Base-by-base conservation (phyloP, 2,329 filamentous ascomycete genomes). In the Claviceps quebecensis region DNA sequence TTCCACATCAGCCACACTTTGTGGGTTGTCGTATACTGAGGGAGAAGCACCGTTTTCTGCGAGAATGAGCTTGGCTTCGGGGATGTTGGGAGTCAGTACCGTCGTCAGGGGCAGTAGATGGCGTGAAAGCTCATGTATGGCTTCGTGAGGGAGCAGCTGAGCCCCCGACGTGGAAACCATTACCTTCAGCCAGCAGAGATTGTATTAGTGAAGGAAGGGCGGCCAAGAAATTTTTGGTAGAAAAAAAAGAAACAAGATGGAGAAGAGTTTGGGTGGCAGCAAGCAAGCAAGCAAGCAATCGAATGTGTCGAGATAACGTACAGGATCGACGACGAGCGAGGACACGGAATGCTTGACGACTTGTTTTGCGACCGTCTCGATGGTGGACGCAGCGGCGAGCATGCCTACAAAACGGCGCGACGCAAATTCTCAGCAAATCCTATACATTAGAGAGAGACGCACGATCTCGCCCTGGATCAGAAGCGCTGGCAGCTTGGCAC, bases 81-180 rank as follows among this genome's bases (percentile, higher is more conserved):
- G 85, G 5, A 90, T 73, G 63, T 91, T 91, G 36, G 86, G 86
- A 0, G 86, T 90, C 17, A 89, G 68, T 13, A 90, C 68, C 1
- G 79, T 87, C 1, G 85, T 79, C 37, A 74, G 64, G 0, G 83
- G 81, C 8, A 91, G 72, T 4, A 93, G 68, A 13, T 76, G 68
- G 14, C 71, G 65, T 48, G 78, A 72, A 48, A 91, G 68, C 7
- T 75, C 74, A 11, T 71, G 64, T 36, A 88, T 72, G n/a, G 86
- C 84, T 8, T 77, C 71, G 39, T 75, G 65, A 0, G 83, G 81
- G 17, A 91, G 74, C 1, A 93, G 73, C 55, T 78, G 71, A 8
- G 83, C 77, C 23, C 86, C 86, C n/a, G 81, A 87, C 1, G 87
- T 91, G 29, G 87, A 84, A 9, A 96, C 80, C 89, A 97, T 96